Percentiles rank a stretch among this genome's conserved stretches.
These are phyloP conservation scores for Aspergillus sparsus DNA, from an alignment of 495 filamentous ascomycete genomes.

Conservation along the genomic window DNA sequence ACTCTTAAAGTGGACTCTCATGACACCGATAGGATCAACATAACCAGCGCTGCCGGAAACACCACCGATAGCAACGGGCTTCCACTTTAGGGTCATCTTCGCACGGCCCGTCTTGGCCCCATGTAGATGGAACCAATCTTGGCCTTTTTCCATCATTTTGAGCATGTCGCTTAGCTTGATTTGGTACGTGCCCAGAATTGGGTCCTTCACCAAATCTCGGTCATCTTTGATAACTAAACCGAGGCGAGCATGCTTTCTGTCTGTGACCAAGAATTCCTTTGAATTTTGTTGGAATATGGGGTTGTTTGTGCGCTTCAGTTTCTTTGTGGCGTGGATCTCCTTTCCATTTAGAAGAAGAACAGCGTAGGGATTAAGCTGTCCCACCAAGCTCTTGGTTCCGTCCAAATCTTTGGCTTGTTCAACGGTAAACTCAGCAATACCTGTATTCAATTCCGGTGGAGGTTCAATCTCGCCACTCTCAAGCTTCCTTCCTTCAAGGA, in stretches of 20 bases:
- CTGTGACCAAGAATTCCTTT: constrained; percentile 91
- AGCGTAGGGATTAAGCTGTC: constrained; percentile 87
- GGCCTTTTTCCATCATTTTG: constrained; percentile 85
- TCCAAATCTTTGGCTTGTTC: constrained; percentile 97
- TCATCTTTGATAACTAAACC: constrained; percentile 95
- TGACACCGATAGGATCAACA: constrained; percentile 86
- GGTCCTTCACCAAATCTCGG: constrained; percentile 78
- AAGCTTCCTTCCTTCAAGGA: constrained; percentile 69
- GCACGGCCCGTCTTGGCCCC: constrained; percentile 79
- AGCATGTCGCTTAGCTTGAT: constrained; percentile 94
- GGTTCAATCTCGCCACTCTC: constrained; percentile 77
- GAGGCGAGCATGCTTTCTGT: constrained; percentile 84
- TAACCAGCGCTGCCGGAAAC: constrained; percentile 82
- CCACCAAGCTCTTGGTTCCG: constrained; percentile 82
- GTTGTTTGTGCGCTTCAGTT: constrained; percentile 93
- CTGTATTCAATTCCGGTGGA: constrained; percentile 84
- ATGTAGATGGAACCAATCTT: constrained; percentile 92
- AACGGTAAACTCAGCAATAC: constrained; percentile 88
- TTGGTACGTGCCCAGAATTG: constrained; percentile 84
- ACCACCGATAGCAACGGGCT: constrained; percentile 84
- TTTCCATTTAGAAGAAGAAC: constrained; percentile 85
- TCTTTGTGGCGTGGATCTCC: constrained; percentile 80
- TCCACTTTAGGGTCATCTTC: constrained; percentile 91
- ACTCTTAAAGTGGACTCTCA: constrained; percentile 88
- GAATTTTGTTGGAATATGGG: constrained; percentile 88